Evolutionary conservation across 2,329 filamentous ascomycete genomes (phyloP), one percentile per base, ranked within the genome.

Genomic region (Catunica adiposa): DNA sequence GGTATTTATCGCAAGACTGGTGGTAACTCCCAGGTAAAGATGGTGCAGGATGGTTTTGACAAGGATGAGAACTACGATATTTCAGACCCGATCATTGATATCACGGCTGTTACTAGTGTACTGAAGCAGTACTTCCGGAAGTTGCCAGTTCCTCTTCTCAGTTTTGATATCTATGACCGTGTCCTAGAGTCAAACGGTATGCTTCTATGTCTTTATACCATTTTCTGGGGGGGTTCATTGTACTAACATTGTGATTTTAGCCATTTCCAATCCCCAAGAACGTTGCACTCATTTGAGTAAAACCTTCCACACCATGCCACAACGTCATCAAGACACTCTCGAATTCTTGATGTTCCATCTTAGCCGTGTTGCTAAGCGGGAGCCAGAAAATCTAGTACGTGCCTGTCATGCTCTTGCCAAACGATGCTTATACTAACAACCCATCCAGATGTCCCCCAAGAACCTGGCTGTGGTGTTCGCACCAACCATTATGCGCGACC

Each of bases 1-100:
- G 92, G 92, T 60, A 94, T 98, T 63, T 98, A 98, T 71, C 83
- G 92, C 64, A 98, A 98, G 75, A 95, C 89, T 53, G 92, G 92
- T 57, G 92, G 89, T 61, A 89, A 85, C 63, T 88, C 86, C 7
- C 88, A 94, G 67, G 85, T 95, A 66, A 94, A 94, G 67, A 76
- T 79, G 64, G 86, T 98, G 62, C 87, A 90, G 64, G 86, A 89
- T 61, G 89, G 89, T 11, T 97, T 98, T 66, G 89, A 96, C 67
- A 84, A 82, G 67, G 83, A 79, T 58, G 79, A 85, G 61, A 86
- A 90, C 64, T 92, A 82, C 65, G 90, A 97, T 66, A 94, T 98
- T 57, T 94, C 89, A 2, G 92, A 97, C 63, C 86, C 88, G 0
- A 85, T 88, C 61, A 76, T 97, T 55, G 92, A 98, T 66, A 97